Percentiles rank a stretch among this genome's conserved stretches.
These are phyloP conservation scores for Colletotrichum limetticola DNA, from an alignment of 2,329 filamentous ascomycete genomes.

Conservation along the genomic window DNA sequence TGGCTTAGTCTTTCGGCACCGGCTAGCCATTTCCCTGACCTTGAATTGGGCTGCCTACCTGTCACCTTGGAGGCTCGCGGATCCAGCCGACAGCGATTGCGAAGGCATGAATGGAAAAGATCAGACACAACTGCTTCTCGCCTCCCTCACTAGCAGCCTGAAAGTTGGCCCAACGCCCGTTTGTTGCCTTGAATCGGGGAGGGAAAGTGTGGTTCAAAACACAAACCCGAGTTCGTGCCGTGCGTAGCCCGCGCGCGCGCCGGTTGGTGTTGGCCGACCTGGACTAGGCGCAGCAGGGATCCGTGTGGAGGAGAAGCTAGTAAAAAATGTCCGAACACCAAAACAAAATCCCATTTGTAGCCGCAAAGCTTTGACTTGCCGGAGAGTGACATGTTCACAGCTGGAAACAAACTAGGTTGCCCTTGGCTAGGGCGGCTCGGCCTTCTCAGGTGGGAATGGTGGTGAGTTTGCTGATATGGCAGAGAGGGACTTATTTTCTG, in stretches of 20 bases:
- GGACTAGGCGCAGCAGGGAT: conserved; percentile 13
- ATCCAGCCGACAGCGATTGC: conserved; percentile 8
- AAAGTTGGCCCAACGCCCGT: neutral
- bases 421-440: neutral
- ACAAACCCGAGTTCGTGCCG: conserved; percentile 17
- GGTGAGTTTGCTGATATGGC: neutral
- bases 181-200: neutral
- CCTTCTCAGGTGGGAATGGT: neutral
- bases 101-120: neutral
- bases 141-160: neutral
- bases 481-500: neutral
- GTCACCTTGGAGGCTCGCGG: conserved; percentile 3
- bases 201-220: neutral
- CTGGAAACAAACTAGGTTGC: neutral
- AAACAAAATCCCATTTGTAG: neutral
- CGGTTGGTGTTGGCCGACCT: neutral
- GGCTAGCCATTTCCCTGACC: neutral
- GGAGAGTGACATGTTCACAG: neutral
- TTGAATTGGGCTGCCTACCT: neutral
- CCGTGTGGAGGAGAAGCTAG: neutral
- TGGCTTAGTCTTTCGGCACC: neutral
- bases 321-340: conserved; percentile 1
- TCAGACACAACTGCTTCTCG: neutral
- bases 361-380: neutral
- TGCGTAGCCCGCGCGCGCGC: conserved; percentile 13